Base-by-base conservation (phyloP, 2,329 filamentous ascomycete genomes). In the Bipolaris victoriae region DNA sequence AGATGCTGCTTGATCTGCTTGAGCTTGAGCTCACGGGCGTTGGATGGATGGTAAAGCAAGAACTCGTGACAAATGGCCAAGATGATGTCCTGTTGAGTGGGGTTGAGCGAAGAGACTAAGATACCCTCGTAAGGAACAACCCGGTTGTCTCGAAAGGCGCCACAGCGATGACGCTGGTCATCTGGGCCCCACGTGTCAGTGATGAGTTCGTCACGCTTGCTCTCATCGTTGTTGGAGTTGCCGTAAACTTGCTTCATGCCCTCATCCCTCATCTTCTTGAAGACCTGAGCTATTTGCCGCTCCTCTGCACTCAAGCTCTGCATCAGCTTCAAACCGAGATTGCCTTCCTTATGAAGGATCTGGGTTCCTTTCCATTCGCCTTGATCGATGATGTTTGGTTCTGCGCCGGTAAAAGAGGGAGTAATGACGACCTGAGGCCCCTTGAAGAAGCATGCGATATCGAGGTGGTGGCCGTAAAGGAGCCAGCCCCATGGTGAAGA, bases 401-500 rank as follows among this genome's bases (percentile, higher is more conserved):
- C 90, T 0, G 90, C 90, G 52, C 90, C 90, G 0, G 89, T 91
- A 75, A 94, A 94, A 77, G 87, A 90, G 0, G 90, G 90, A 0
- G 85, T 86, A 2, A 91, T 80, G 43, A 91, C 79, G 48, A 92
- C 86, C 71, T 91, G 88, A 0, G 78, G 75, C 31, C 80, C 80
- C 68, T 87, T 84, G 53, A 92, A 81, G 69, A 92, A 89, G 20
- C 90, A 82, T 66, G 87, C 88, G 2, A 93, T 81, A 64, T 89
- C 91, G 2, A 94, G 80, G 65, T 94, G 90, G 72, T 94, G 90
- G 6, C 90, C 90, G 76, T 92, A 94, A 67, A 92, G 86, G 0
- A 86, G 84, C 75, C 85, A 90, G 0, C 89, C 90, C 90, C 90
- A 92, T 0, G 89, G 86, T 2, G 76, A 67, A 1, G 64, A 64